Conservation (phyloP, 257 asterid genomes). For the Lycium barbarum region DNA sequence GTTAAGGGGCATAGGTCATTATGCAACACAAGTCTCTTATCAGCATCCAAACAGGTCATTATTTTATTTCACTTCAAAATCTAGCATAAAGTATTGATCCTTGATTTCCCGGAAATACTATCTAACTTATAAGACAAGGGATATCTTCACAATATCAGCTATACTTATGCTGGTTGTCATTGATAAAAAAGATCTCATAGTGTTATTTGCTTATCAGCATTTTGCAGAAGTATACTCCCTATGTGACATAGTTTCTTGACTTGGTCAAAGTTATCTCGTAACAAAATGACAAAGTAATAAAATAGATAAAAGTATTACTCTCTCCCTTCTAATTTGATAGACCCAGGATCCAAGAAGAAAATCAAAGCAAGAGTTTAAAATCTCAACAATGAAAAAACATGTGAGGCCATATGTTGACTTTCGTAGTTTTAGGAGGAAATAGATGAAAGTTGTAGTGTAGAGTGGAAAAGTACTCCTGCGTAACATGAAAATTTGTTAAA, state of each 20-base stretch:
- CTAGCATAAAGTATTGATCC: slow-evolving; percentile 11
- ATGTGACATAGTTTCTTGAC: neutral
- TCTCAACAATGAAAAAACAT: neutral
- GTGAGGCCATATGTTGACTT: neutral
- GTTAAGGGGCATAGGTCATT: neutral
- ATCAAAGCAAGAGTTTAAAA: neutral
- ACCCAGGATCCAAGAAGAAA: slow-evolving; percentile 17
- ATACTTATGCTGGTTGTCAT: neutral
- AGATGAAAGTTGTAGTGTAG: slow-evolving; percentile 8
- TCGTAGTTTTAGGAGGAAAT: neutral
- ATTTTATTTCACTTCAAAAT: slow-evolving; percentile 21
- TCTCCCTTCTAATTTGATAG: neutral
- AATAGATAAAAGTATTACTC: neutral
- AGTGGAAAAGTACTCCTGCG: neutral
- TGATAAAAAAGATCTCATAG: neutral
- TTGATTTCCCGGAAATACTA: neutral
- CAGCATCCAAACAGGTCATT: slow-evolving; percentile 27
- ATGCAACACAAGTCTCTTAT: neutral
- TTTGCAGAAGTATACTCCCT: slow-evolving; percentile 13
- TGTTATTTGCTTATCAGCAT: slow-evolving; percentile 24
- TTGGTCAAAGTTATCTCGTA: slow-evolving; percentile 12
- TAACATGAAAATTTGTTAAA: neutral
- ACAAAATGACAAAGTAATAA: slow-evolving; percentile 20
- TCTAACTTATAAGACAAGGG: neutral
- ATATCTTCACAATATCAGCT: neutral